A percentile compares a stretch with the other conserved stretches of the same genome.
These are phyloP conservation scores for Hura crepitans DNA, from an alignment of 441 rosid genomes.

Conservation along the genomic window DNA sequence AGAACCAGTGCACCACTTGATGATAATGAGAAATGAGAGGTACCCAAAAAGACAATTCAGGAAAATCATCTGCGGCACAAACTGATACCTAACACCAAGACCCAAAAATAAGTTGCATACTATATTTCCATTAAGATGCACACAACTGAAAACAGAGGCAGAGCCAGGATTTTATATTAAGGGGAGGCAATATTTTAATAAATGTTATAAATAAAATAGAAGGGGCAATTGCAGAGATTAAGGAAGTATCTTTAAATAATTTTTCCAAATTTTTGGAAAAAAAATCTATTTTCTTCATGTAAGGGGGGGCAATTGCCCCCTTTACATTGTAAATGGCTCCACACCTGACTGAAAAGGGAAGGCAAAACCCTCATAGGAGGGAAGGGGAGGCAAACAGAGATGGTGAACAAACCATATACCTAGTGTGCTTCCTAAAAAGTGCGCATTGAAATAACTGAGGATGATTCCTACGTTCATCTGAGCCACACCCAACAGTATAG, in stretches of 20 bases:
- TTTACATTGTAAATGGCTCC: too few species aligned
- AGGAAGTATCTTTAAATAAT: too few species aligned
- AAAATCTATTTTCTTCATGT: too few species aligned
- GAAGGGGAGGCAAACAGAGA: background rate
- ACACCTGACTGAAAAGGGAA: too few species aligned
- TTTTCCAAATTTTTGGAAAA: too few species aligned
- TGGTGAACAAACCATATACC: slow-evolving; percentile 59
- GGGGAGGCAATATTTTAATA: too few species aligned
- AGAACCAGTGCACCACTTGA: slow-evolving; percentile 98
- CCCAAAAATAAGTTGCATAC: slow-evolving; percentile 20
- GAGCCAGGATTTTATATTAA: too few species aligned
- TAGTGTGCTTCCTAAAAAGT: slow-evolving; percentile 60
- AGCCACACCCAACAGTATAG: slow-evolving; percentile 78
- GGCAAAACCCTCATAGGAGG: background rate
- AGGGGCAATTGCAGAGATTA: too few species aligned
- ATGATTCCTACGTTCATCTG: slow-evolving; percentile 92
- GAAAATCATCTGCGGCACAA: slow-evolving; percentile 92
- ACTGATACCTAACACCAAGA: slow-evolving; percentile 71
- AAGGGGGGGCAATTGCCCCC: too few species aligned
- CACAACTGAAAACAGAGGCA: slow-evolving; percentile 18
- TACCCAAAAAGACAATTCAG: slow-evolving; percentile 92
- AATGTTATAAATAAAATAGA: too few species aligned
- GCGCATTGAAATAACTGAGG: slow-evolving; percentile 87
- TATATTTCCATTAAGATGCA: slow-evolving; percentile 18
- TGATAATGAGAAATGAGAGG: slow-evolving; percentile 79